Evolutionary conservation across 169 alveolate genomes (phyloP).

Genomic region (Babesia ovis): DNA sequence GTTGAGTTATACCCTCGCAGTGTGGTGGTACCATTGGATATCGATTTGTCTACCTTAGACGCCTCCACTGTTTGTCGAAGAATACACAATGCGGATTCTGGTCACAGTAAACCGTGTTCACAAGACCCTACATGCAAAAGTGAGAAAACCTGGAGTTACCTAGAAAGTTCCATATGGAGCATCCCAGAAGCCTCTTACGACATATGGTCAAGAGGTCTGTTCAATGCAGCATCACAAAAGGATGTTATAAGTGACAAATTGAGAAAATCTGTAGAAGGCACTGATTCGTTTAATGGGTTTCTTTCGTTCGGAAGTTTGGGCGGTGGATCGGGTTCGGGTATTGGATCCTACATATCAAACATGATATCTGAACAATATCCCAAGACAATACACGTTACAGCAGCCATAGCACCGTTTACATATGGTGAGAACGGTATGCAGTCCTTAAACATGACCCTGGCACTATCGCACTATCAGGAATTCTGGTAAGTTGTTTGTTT

Average conservation of each 20-base stretch:
- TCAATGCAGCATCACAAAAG: constrained; percentile 46
- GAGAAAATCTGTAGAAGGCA: constrained; percentile 50
- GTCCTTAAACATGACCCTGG: constrained; percentile 50
- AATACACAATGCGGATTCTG: not conserved
- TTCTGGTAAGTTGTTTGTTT: constrained; percentile 37
- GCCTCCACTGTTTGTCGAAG: not conserved
- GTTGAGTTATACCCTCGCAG: constrained; percentile 11
- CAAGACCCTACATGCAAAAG: not conserved
- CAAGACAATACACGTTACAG: constrained; percentile 34
- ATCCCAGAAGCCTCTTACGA: constrained; percentile 22
- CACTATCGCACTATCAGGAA: constrained; percentile 63
- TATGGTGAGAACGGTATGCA: constrained; percentile 71
- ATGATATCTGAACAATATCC: constrained; percentile 66
- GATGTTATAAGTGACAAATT: constrained; percentile 23
- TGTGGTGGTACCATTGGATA: constrained; percentile 9
- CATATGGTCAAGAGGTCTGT: constrained; percentile 22
- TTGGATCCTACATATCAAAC: constrained; percentile 55
- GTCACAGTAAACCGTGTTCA: not conserved
- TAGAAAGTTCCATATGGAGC: not conserved
- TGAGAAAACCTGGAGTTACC: constrained; percentile 11
- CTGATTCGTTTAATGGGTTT: constrained; percentile 56
- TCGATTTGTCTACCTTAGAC: not conserved
- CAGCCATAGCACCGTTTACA: constrained; percentile 61
- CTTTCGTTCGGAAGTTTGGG: constrained; percentile 68
- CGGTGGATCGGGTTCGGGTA: constrained; percentile 74